phyloP scores from a whole-genome alignment of 768 basidiomycete genomes.

The Coprinellus aureogranulatus region DNA sequence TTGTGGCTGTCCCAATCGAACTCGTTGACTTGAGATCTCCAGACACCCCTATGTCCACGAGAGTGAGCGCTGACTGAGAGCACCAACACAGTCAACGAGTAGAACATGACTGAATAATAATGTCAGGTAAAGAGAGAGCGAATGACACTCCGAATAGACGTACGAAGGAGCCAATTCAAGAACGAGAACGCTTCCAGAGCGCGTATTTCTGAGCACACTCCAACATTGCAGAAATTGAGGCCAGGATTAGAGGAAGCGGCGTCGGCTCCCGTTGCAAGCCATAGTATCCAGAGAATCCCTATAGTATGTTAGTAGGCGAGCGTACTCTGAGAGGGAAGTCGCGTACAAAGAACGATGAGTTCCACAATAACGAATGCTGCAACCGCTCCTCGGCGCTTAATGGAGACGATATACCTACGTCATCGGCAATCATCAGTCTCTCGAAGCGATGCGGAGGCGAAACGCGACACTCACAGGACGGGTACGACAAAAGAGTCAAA shows the following conservation, averaged over 20 bases:
- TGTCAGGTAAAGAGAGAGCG: neutral
- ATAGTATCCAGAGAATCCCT: conserved; percentile 47
- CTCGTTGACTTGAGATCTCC: neutral
- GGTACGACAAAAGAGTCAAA: conserved; percentile 40
- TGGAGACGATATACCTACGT: conserved; percentile 33
- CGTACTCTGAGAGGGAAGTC: neutral
- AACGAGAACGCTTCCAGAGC: conserved; percentile 45
- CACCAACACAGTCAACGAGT: neutral
- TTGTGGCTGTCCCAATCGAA: neutral
- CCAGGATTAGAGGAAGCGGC: conserved; percentile 5
- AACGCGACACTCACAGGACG: conserved; percentile 29
- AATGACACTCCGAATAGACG: conserved; percentile 16
- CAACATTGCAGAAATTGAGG: neutral
- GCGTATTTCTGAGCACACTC: conserved; percentile 34
- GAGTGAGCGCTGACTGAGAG: neutral
- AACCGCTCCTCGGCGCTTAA: conserved; percentile 33
- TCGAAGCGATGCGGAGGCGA: neutral
- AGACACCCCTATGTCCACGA: neutral
- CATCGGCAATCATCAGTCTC: neutral
- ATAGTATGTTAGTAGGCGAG: neutral
- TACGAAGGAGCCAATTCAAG: conserved; percentile 43
- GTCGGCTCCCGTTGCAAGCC: conserved; percentile 38
- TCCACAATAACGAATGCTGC: conserved; percentile 41
- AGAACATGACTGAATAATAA: neutral
- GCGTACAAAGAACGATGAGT: conserved; percentile 10